Evolutionary conservation across 768 basidiomycete genomes (phyloP), one percentile per base, ranked within the genome.

Genomic region (Termitomyces eurrhizus): DNA sequence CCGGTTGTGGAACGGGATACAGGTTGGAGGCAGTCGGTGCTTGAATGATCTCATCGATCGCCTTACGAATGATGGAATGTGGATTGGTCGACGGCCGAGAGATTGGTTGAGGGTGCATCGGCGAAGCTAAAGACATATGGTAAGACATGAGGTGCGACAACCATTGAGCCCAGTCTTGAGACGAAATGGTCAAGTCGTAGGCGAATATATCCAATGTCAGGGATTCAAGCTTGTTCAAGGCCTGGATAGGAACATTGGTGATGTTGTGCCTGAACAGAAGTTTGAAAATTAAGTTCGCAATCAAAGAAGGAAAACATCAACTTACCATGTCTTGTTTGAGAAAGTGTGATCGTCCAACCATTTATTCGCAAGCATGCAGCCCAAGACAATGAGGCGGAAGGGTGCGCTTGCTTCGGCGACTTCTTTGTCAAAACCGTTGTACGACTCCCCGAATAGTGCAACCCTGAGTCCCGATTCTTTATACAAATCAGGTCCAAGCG

Each of bases 261-360:
- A 93, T 90, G 8, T 86, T 85, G 65, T 93, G 88, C 90, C 90
- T 93, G 64, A 49, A 37, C 59, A 59, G 13, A 14, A 63, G 53
- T 48, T 37, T 36, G 58, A 24, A 46, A 51, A 44, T 52, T 67
- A 35, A 63, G 9, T 63, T 60, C 39, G 54, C 21, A 56, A 49
- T 37, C 56, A 24, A 54, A 42, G 18, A 33, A 53, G 4, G 11
- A 14, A 42, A 14, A 2, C 26, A 32, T 33, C 51, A 48, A 70
- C 85, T 61, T 70, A 91, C 91, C 91, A 93, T 57, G 91, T 93
- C 76, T 91, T 92, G 74, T 92, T 92, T 44, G 90, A 92, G 73
- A 92, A 93, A 0, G 91, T 92, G 67, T 93, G 91, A 66, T 93
- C 91, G 64, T 92, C 90, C 64, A 93, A 69, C 91, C 91, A 92